Evolutionary conservation across 352 stramenopile genomes (phyloP).

Genomic region (Saprolegnia diclina): DNA sequence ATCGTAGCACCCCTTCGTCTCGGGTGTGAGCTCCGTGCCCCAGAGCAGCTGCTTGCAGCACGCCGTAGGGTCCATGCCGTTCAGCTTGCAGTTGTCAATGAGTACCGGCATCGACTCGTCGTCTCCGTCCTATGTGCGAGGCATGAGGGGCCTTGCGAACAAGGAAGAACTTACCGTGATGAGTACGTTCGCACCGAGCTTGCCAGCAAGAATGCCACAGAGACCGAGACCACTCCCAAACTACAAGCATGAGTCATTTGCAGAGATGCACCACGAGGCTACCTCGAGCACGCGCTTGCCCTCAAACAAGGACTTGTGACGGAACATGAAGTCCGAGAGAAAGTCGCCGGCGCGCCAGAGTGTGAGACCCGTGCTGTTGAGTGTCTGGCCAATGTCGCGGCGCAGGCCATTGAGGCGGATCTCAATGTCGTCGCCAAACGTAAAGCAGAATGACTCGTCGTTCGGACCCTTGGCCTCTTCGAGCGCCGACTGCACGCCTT

Average conservation of each 20-base stretch:
- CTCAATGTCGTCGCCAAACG: constrained; percentile 42
- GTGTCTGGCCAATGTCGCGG: constrained; percentile 54
- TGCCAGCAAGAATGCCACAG: constrained; percentile 49
- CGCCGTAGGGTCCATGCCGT: constrained; percentile 36
- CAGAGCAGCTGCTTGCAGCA: constrained; percentile 47
- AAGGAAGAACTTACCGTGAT: constrained; percentile 35
- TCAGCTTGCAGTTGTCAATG: constrained; percentile 49
- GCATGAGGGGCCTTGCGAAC: background rate
- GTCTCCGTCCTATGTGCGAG: constrained; percentile 37
- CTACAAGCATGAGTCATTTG: constrained; percentile 42
- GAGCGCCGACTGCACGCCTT: constrained; percentile 53
- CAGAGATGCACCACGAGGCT: background rate
- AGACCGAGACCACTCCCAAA: constrained; percentile 54
- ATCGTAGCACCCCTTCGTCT: constrained; percentile 45
- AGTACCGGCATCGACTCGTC: constrained; percentile 47
- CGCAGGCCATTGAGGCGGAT: constrained; percentile 50
- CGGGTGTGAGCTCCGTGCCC: constrained; percentile 37
- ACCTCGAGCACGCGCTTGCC: constrained; percentile 22
- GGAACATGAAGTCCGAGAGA: constrained; percentile 52
- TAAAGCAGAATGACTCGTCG: constrained; percentile 53
- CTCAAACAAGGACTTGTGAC: constrained; percentile 29
- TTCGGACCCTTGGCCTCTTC: constrained; percentile 42
- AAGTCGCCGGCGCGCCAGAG: constrained; percentile 59
- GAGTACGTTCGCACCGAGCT: constrained; percentile 48
- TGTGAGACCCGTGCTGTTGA: constrained; percentile 56